Evolutionary conservation across 768 basidiomycete genomes (phyloP).

Genomic region (Saitozyma podzolica): DNA sequence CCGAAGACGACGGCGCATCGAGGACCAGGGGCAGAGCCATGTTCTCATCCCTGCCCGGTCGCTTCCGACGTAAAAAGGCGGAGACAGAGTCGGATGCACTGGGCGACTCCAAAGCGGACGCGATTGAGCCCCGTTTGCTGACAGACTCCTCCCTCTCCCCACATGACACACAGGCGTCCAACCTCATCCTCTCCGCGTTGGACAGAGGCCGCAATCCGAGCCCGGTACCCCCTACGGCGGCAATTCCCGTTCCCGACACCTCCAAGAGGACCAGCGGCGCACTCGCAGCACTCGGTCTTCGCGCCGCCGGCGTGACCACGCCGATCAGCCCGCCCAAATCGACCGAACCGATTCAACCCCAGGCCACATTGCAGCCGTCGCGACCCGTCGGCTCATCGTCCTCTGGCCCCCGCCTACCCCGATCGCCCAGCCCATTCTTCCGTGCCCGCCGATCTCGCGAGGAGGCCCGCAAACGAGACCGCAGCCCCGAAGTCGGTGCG

Average conservation of each 20-base stretch:
- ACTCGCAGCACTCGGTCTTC: conserved; percentile 52
- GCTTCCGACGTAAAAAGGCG: too few species aligned
- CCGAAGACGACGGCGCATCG: too few species aligned
- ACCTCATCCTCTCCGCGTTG: conserved; percentile 18
- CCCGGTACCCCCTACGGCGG: too few species aligned
- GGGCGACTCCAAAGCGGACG: too few species aligned
- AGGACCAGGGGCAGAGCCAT: too few species aligned
- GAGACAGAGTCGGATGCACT: too few species aligned
- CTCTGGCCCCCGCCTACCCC: conserved; percentile 31
- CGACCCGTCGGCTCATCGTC: conserved; percentile 32
- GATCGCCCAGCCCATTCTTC: conserved; percentile 69
- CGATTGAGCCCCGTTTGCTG: too few species aligned
- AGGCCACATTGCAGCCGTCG: conserved; percentile 14
- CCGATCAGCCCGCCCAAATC: conserved; percentile 57
- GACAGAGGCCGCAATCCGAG: background rate
- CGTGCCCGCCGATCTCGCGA: conserved; percentile 62
- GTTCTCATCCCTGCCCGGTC: too few species aligned
- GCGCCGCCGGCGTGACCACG: conserved; percentile 34
- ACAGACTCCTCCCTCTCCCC: too few species aligned
- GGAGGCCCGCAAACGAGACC: conserved; percentile 61
- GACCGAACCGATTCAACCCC: conserved; percentile 57
- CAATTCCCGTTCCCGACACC: conserved; percentile 6
- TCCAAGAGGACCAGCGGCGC: conserved; percentile 50
- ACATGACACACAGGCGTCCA: conserved; percentile 9
- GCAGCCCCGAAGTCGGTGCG: conserved; percentile 58